Evolutionary conservation across 257 asterid genomes (phyloP), one percentile per base, ranked within the genome.

Genomic region (Scutellaria barbata): DNA sequence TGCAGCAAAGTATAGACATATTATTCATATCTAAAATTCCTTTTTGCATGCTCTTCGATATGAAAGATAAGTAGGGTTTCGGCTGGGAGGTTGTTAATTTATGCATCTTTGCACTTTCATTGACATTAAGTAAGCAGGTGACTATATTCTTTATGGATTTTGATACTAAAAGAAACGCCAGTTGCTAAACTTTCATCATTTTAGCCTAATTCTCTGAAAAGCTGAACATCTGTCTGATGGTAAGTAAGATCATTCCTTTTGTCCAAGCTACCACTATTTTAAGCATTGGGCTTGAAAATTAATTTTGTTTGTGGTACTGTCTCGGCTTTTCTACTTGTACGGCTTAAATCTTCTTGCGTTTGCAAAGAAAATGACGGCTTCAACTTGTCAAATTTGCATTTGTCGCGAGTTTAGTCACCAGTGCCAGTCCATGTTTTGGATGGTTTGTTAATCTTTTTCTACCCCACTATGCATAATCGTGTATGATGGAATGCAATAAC

Each of bases 1-100:
- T 94, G 98, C 79, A 80, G 96, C 87, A 94, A 91, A 77, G 99
- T 94, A 86, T 61, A 88, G 56, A 53, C 58, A 7, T 69, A 25
- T 62, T 65, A 20, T 42, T 43, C 62, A 53, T 70, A 17, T 45
- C 37, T 47, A 40, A 8, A 35, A 8, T n/a, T 66, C 39, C 13
- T 33, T 42, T 66, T 13, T 18, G 16, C 43, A 63, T 72, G 65
- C 48, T 74, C n/a, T 62, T 58, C 74, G 59, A 55, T 43, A 54
- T 12, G 72, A 56, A 51, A 30, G 68, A 60, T 51, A 18, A 10
- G 16, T 74, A 48, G 67, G 71, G 63, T 50, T 58, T 46, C 72
- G 25, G 20, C 68, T 39, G 61, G 73, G 30, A 54, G 18, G n/a
- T 18, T 66, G 42, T 70, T 68, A 65, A 18, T 42, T 37, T 46